Conservation (phyloP, 2,329 filamentous ascomycete genomes). For the Aspergillus unguis region DNA sequence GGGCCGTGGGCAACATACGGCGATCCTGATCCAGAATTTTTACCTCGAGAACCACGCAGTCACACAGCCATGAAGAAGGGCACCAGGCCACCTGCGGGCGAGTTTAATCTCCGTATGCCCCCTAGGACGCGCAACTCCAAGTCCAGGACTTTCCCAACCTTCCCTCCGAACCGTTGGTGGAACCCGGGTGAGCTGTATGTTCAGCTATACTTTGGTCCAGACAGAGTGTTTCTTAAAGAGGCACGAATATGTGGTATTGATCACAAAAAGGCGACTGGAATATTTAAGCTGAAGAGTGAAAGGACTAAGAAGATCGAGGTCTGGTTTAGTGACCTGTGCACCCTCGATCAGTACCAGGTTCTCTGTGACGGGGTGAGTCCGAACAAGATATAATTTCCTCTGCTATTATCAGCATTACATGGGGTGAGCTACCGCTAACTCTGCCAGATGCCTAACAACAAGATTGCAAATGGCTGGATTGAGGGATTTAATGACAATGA, state of each 20-base stretch:
- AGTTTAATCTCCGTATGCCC: slow-evolving; percentile 6
- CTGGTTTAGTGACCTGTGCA: slow-evolving; percentile 35
- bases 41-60: not conserved
- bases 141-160: not conserved
- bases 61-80: not conserved
- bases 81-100: not conserved
- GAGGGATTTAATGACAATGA: slow-evolving; percentile 34
- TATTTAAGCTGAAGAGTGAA: slow-evolving; percentile 19
- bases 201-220: slow-evolving; percentile 29
- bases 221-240: slow-evolving; percentile 27
- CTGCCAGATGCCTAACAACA: slow-evolving; percentile 12
- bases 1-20: not conserved
- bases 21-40: not conserved
- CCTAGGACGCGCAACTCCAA: slow-evolving; percentile 6
- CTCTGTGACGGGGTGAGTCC: slow-evolving; percentile 29
- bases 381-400: not conserved
- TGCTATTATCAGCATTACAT: not conserved
- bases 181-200: slow-evolving; percentile 29
- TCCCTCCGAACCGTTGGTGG: slow-evolving; percentile 15
- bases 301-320: slow-evolving; percentile 19
- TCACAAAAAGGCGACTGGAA: slow-evolving; percentile 6
- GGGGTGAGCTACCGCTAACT: not conserved
- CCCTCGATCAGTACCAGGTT: slow-evolving; percentile 24
- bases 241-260: slow-evolving; percentile 29
- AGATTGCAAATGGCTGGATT: slow-evolving; percentile 31